Conservation (phyloP, 768 basidiomycete genomes). For the Hygrophorus russula region DNA sequence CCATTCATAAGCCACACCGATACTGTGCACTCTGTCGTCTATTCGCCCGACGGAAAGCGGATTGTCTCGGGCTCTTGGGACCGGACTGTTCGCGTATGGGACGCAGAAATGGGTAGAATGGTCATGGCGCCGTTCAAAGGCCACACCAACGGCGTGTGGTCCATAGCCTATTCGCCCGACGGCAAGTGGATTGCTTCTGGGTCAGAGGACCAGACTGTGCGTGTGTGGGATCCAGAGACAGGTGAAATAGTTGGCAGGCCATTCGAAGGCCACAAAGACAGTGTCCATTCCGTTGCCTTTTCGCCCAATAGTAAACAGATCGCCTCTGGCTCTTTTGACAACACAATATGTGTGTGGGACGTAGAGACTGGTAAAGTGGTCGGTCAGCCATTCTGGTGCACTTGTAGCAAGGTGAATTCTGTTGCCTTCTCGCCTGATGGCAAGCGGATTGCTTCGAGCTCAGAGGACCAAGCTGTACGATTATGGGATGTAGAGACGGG, state of each 20-base stretch:
- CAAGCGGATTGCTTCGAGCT: conserved; percentile 7
- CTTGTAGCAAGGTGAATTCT: neutral
- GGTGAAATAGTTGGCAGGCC: neutral
- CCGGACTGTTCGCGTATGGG: too few species aligned
- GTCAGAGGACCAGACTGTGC: conserved; percentile 7
- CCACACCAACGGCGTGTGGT: neutral
- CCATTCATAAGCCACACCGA: conserved; percentile 8
- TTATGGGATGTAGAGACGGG: conserved; percentile 14
- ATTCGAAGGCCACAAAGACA: neutral
- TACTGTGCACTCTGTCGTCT: conserved; percentile 21
- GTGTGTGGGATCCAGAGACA: conserved; percentile 14
- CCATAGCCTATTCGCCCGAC: conserved; percentile 9
- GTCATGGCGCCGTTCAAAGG: neutral
- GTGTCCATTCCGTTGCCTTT: conserved; percentile 3
- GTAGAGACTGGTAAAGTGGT: conserved; percentile 6
- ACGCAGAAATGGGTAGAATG: conserved; percentile 2
- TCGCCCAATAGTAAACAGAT: conserved; percentile 6
- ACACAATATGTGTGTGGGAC: conserved; percentile 5
- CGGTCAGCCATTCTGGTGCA: neutral
- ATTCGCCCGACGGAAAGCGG: conserved; percentile 38
- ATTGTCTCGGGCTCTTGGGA: conserved; percentile 18
- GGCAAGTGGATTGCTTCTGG: conserved; percentile 9
- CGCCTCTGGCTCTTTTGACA: conserved; percentile 3
- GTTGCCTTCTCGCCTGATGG: conserved; percentile 10
- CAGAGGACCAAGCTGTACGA: conserved; percentile 6